Base-by-base conservation (phyloP, 768 basidiomycete species). In the Pleurotus djamor region DNA sequence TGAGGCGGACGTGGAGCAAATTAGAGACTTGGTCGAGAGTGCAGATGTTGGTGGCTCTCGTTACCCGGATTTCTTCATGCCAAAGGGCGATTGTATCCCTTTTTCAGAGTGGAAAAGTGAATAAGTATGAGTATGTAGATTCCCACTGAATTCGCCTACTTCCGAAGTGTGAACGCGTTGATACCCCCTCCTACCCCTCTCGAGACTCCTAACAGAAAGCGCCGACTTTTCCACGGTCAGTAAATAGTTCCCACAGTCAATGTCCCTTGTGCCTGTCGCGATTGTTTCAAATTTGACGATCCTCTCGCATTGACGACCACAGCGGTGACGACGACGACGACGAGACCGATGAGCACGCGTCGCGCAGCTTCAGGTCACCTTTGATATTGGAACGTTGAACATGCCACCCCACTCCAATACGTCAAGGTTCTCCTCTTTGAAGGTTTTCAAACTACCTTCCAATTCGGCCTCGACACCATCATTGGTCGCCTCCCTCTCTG, bases 1-100 rank as follows among this genome's bases (percentile, higher is more conserved):
- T 10, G 33, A 55, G 5, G 65, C 63, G 21, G 66, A 67, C 35
- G 62, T 69, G 5, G 55, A 59, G 37, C 64, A 62, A 10, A 68
- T 71, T 41, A 63, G 69, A 9, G 52, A 48, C 2, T 59, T 65
- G 41, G 66, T 61, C 12, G 52, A 57, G 8, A 60, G 55, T 6
- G 67, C 67, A 28, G 68, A 69, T 36, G 61, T 69, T 9, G 43
- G 52, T 17, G 68, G 69, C 8, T 62, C 51, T 4, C 52, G 69
- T 14, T 67, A 69, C 55, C 52, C 60, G 17, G 21, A 49, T n/a
- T 54, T 52, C 34, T 59, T 52, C 48, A 58, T 61, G 45, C 63
- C 66, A 4, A 36, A 37, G n/a, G 60, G 65, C 5, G 66, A 69
- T 52, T 69, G 69, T 33, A 61, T 70, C 21, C 58, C 59, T n/a